Evolutionary conservation across 768 basidiomycete species (phyloP), one percentile per base, ranked within the genome.

Genomic region (Coprinellus micaceus): DNA sequence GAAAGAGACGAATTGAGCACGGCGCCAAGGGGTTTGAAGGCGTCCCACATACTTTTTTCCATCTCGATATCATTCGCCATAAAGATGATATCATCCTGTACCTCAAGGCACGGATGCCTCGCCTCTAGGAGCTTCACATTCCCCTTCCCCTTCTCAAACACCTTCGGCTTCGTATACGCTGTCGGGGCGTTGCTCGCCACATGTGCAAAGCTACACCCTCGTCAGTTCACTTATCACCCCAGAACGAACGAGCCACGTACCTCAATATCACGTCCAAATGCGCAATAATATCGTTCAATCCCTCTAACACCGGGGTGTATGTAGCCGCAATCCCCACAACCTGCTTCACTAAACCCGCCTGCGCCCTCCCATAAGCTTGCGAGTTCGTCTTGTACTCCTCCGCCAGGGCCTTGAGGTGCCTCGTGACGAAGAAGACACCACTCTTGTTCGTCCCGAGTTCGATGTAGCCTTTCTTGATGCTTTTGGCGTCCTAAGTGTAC

Each of bases 61-160:
- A 98, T 93, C 67, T 94, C 86, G 33, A 97, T 85, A 64, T 98
- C 92, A 66, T 98, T 99, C 1, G 95, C 80, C 62, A 99, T 98
- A 69, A 98, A 98, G 64, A 82, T 88, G 40, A 99, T 80, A 39
- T 94, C 97, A 50, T 98, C 96, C 66, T 98, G 94, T 4, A 96
- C 89, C 69, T 99, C 97, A 19, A 99, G 76, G 63, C 96, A 98
- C 13, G 97, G 97, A 73, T 99, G 97, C 24, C 97, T 79, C 11
- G 96, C 94, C 33, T 94, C 92, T 58, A 79, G 82, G 22, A 98
- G 76, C 39, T 91, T 70, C 11, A 98, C 76, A 65, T 85, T 86
- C 1, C 95, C 94, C 4, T 94, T 93, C 29, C 94, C 94, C 74
- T 84, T 92, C 57, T 89, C 85, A 2, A 81, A 67, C 1, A 98